Evolutionary conservation across 2,329 filamentous ascomycete species (phyloP), one percentile per base, ranked within the genome.

Genomic region (Plectosphaerella cucumerina): DNA sequence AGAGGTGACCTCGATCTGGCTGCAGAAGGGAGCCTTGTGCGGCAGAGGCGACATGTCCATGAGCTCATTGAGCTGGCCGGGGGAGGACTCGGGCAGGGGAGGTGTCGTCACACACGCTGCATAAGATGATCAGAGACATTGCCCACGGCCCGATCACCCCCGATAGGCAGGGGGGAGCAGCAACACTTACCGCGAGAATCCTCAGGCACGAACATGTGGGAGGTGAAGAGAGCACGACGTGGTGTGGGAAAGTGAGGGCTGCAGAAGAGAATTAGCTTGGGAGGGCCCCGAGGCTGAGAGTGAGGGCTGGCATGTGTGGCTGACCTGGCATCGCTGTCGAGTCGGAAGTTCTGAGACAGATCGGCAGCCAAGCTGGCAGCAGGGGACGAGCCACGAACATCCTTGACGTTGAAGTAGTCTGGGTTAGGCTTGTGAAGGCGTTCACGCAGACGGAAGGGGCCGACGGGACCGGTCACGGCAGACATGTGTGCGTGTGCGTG

Each of bases 31-130:
- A 26, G 80, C 75, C 75, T 96, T 97, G 75, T 96, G 90, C 53
- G 91, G 92, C 39, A 97, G 73, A 37, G 94, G 93, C 43, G 93
- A 97, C 68, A 97, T 85, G 64, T 97, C 92, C 90, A 97, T 96
- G 50, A 84, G 77, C 67, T 96, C 91, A 54, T 82, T 80, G 50
- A 77, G 70, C 34, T 80, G 80, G 50, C 82, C 83, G 6, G 92
- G 91, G 43, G 93, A 96, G 6, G 92, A 97, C 2, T 90, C 88
- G 3, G 72, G 85, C 48, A 96, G 76, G 42, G 90, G 89, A 53
- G 94, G 91, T 35, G 92, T 96, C 34, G 87, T 95, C 61, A 90
- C 82, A 62, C 81, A 82, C 66, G 89, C 90, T 86, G 71, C 58
- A 50, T 41, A 17, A 8, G 3, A 42, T 42, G 10, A 53, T 60